phyloP scores from a whole-genome alignment of 345 rosid genomes.

The Ricinus communis region DNA sequence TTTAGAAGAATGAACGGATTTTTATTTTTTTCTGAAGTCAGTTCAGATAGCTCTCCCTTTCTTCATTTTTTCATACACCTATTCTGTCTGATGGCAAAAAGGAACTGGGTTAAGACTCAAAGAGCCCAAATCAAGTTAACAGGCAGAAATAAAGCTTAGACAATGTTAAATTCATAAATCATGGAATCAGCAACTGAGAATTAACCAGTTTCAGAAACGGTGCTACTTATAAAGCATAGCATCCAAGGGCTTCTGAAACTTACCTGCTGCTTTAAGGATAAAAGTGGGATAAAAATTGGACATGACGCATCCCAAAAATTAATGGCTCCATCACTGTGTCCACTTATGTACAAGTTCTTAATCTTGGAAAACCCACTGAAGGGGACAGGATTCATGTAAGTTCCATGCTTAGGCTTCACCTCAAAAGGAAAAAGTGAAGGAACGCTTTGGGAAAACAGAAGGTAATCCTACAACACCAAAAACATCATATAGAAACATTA shows the following conservation, averaged over 20 bases:
- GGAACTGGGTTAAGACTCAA: too few relatives aligned
- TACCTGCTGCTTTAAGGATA: conserved; percentile 82
- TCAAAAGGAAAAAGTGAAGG: conserved; percentile 62
- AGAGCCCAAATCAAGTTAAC: too few relatives aligned
- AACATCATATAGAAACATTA: conserved; percentile 5
- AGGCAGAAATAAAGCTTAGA: too few relatives aligned
- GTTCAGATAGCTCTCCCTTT: too few relatives aligned
- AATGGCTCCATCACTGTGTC: conserved; percentile 80
- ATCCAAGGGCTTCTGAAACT: not conserved
- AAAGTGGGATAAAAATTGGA: conserved; percentile 56
- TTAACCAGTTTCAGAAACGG: too few relatives aligned
- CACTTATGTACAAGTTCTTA: conserved; percentile 73
- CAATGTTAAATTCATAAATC: too few relatives aligned
- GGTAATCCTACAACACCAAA: conserved; percentile 54
- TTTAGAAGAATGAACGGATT: too few relatives aligned
- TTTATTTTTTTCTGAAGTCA: too few relatives aligned
- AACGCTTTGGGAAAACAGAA: conserved; percentile 45
- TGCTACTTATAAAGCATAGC: not conserved
- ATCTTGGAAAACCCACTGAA: conserved; percentile 72
- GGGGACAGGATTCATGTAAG: conserved; percentile 32
- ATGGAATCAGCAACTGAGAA: too few relatives aligned
- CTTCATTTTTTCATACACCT: too few relatives aligned
- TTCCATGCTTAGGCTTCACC: conserved; percentile 51
- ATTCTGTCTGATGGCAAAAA: too few relatives aligned
- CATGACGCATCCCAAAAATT: conserved; percentile 84